These are phyloP conservation scores for Cystobasidium sp. DNA, from an alignment of 1,284 basidiomycete genomes.

Conservation along the genomic window DNA sequence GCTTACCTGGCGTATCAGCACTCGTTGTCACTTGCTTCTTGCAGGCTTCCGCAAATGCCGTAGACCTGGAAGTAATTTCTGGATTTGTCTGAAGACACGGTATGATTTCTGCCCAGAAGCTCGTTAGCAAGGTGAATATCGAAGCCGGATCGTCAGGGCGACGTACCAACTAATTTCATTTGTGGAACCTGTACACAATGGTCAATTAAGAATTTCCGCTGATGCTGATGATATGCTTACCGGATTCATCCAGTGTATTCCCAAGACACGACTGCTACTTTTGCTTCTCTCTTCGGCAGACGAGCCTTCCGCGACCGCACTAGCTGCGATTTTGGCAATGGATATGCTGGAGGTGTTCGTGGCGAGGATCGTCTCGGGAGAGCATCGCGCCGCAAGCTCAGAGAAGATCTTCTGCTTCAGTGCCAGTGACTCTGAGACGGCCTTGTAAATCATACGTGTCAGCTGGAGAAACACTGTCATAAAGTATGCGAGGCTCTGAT, in stretches of 20 bases:
- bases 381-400: constrained; percentile 69
- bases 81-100: constrained; percentile 85
- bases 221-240: constrained; percentile 53
- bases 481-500: constrained; percentile 45
- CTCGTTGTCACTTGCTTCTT: constrained; percentile 91
- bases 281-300: constrained; percentile 7
- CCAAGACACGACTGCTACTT: constrained; percentile 22
- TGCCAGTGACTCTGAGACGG: constrained; percentile 81
- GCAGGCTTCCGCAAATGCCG: constrained; percentile 81
- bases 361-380: constrained; percentile 79
- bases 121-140: background rate
- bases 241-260: constrained; percentile 68
- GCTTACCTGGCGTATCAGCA: constrained; percentile 71
- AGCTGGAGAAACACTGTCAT: constrained; percentile 11
- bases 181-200: constrained; percentile 64
- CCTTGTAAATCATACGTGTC: constrained; percentile 61
- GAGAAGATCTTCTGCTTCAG: constrained; percentile 82
- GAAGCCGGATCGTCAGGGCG: constrained; percentile 30
- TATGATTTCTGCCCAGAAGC: constrained; percentile 77
- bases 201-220: background rate
- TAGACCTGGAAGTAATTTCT: constrained; percentile 75
- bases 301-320: constrained; percentile 59
- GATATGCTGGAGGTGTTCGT: constrained; percentile 94
- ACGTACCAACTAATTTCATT: constrained; percentile 63
- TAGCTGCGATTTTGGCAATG: constrained; percentile 87